Base-by-base conservation (phyloP, 495 filamentous ascomycete species). In the Annulohypoxylon nitens region DNA sequence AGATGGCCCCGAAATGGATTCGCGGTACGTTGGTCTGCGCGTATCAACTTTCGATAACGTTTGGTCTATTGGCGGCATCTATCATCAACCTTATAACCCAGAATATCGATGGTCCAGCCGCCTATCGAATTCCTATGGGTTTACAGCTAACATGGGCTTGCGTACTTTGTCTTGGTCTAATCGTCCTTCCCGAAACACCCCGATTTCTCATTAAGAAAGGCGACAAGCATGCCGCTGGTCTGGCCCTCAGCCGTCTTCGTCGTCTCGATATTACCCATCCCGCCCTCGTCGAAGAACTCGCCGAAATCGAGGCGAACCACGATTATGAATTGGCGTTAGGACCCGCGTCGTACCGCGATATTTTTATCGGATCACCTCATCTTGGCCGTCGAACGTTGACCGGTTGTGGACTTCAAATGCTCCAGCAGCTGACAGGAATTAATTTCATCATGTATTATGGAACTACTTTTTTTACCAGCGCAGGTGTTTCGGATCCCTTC, bases 1-100 rank as follows among this genome's bases (percentile, higher is more conserved):
- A 97, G 81, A 94, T 93, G 75, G 90, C 93, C 0, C 94, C 94
- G 16, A 93, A 94, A 82, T 96, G 93, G 91, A 93, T 97, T 75
- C 90, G 94, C 82, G 94, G 94, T 77, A 91, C 93, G n/a, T 87
- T 97, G 30, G 93, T 97, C 60, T 93, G 93, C 78, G 90, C 91
- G 48, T 97, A 97, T 81, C 94, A 97, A 83, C 85, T 97, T 64
- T 93, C 92, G 61, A 97, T 97, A 80, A 97, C 94, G 20, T 78
- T 93, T 26, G 94, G 94, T 68, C 85, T 97, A 5, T 84, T 97
- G 39, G 81, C 94, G 53, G 93, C 94, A n/a, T 87, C 93, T 51
- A 88, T 92, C 76, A 91, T 95, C 76, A 93, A 94, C 83, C 93
- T 97, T 71, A 80, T 89, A 9, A 95, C 93, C 48, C 85, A 91